Evolutionary conservation across 345 rosid genomes (phyloP).

Genomic region (Citrus maxima): DNA sequence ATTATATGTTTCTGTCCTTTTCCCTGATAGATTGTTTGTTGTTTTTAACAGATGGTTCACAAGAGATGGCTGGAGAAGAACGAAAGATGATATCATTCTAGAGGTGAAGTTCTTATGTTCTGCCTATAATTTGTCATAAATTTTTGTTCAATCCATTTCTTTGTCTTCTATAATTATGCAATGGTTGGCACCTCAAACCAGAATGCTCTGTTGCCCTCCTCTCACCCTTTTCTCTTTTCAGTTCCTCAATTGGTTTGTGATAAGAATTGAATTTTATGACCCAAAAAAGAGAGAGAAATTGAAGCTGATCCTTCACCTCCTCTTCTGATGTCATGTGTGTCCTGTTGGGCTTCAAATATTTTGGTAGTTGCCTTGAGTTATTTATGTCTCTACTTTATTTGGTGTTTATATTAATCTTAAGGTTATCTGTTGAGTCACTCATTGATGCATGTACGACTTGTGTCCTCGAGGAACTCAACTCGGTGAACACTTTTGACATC

Average conservation of each 20-base stretch:
- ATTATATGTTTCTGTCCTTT: conserved; percentile 2
- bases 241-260: neutral
- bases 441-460: neutral
- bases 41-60: conserved; percentile 71
- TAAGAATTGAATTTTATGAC: neutral
- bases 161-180: neutral
- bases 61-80: conserved; percentile 82
- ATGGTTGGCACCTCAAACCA: neutral
- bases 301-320: neutral
- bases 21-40: conserved; percentile 11
- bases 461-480: neutral
- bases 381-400: conserved; percentile 1
- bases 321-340: neutral
- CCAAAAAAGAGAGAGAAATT: neutral
- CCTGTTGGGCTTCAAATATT: neutral
- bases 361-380: neutral
- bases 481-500: neutral
- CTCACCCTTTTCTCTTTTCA: neutral
- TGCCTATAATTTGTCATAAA: neutral
- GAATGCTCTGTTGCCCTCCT: neutral
- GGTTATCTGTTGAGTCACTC: neutral
- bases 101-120: conserved; percentile 47
- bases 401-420: neutral
- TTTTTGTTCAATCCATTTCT: neutral
- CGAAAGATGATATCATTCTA: conserved; percentile 70